These are phyloP conservation scores for Cynanchum wilfordii DNA, from an alignment of 257 asterid species.

Conservation along the genomic window DNA sequence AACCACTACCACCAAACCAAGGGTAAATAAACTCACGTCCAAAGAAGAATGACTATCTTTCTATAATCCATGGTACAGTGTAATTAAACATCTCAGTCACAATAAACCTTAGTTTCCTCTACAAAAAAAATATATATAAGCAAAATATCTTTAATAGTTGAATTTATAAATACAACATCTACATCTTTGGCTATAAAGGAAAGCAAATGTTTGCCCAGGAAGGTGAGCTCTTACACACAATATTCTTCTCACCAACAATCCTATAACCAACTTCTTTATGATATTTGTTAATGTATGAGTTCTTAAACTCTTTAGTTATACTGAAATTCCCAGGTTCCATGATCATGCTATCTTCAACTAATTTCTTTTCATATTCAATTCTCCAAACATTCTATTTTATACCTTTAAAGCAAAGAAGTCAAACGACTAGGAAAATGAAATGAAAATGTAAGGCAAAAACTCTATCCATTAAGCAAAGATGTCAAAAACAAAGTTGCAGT, in stretches of 20 bases:
- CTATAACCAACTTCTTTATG: neutral
- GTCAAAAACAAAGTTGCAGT: neutral
- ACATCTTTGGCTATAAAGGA: neutral
- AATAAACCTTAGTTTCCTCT: neutral
- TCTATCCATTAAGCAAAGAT: neutral
- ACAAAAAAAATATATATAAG: neutral
- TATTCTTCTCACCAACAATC: neutral
- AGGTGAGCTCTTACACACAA: neutral
- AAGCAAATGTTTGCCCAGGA: neutral
- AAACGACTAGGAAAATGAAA: neutral
- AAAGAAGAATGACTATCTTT: neutral
- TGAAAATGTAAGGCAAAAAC: neutral
- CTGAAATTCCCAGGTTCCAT: neutral
- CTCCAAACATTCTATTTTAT: neutral
- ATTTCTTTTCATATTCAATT: neutral
- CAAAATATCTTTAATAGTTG: neutral
- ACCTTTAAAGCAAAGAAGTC: neutral
- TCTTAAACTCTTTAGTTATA: neutral
- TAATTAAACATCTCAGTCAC: neutral
- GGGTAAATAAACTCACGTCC: neutral
- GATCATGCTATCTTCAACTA: neutral
- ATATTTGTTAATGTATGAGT: neutral
- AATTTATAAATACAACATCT: no score
- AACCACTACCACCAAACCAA: neutral
- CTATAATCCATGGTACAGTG: no score